phyloP scores from a whole-genome alignment of 2,329 filamentous ascomycete species.

The Ascochyta rabiei region DNA sequence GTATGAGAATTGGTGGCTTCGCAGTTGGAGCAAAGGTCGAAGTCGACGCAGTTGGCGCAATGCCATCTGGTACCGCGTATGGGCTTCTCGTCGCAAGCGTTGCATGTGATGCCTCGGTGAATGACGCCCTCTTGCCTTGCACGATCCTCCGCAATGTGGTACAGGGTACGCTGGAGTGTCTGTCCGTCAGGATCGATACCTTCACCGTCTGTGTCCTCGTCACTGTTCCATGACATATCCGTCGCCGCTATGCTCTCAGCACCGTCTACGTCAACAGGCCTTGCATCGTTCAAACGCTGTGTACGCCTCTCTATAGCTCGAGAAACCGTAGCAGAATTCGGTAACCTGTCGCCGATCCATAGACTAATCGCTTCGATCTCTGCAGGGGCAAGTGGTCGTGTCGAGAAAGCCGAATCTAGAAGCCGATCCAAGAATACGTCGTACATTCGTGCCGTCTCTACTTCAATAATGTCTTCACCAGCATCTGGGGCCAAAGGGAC shows the following conservation, averaged over 20 bases:
- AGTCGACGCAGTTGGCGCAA: constrained; percentile 94
- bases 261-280: constrained; percentile 20
- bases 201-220: constrained; percentile 50
- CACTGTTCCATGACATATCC: constrained; percentile 38
- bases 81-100: constrained; percentile 83
- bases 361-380: constrained; percentile 28
- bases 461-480: constrained; percentile 27
- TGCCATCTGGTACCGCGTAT: constrained; percentile 93
- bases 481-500: constrained; percentile 24
- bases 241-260: constrained; percentile 42
- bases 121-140: constrained; percentile 78
- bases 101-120: constrained; percentile 90
- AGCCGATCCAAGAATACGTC: constrained; percentile 40
- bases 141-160: constrained; percentile 92
- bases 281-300: constrained; percentile 15
- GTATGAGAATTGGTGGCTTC: constrained; percentile 77
- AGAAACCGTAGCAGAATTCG: constrained; percentile 19
- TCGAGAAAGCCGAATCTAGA: constrained; percentile 29
- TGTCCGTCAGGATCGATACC: constrained; percentile 63
- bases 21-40: constrained; percentile 92
- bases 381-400: constrained; percentile 21
- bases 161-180: constrained; percentile 83
- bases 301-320: constrained; percentile 34
- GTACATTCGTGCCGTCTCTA: constrained; percentile 32
- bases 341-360: constrained; percentile 27